These are phyloP conservation scores for Leccinum boreale DNA, from an alignment of 768 basidiomycete species.

Conservation along the genomic window DNA sequence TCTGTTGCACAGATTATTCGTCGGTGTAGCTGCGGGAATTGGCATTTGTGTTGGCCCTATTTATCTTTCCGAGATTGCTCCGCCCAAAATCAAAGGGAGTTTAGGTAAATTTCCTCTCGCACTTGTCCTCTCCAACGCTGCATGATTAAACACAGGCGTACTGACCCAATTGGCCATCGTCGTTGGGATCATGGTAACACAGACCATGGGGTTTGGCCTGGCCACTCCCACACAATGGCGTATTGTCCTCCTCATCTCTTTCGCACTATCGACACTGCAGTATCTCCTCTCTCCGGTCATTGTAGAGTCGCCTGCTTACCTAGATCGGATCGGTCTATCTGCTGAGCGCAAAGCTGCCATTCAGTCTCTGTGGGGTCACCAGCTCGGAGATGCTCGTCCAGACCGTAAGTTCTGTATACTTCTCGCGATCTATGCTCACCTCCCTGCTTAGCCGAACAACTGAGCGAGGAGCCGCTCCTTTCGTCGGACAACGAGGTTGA, in stretches of 20 bases:
- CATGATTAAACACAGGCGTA: slow-evolving; percentile 47
- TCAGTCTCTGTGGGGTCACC: slow-evolving; percentile 53
- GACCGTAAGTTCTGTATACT: slow-evolving; percentile 16
- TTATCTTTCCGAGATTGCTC: slow-evolving; percentile 83
- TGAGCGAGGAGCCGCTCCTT: slow-evolving; percentile 28
- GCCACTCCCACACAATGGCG: slow-evolving; percentile 73
- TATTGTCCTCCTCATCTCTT: slow-evolving; percentile 62
- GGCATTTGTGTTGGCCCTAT: slow-evolving; percentile 80
- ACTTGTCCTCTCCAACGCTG: background rate
- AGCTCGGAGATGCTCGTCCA: slow-evolving; percentile 26
- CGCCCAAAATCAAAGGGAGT: slow-evolving; percentile 67
- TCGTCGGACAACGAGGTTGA: slow-evolving; percentile 14
- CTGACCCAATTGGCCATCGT: slow-evolving; percentile 83
- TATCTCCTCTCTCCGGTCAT: slow-evolving; percentile 50
- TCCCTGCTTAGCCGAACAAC: slow-evolving; percentile 20
- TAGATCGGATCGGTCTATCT: slow-evolving; percentile 45
- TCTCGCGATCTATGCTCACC: slow-evolving; percentile 4
- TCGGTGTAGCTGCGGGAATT: slow-evolving; percentile 69
- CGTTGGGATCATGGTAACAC: slow-evolving; percentile 83
- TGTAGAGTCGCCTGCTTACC: slow-evolving; percentile 72
- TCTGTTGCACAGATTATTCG: slow-evolving; percentile 45
- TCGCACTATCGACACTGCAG: slow-evolving; percentile 52
- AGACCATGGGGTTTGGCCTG: slow-evolving; percentile 66
- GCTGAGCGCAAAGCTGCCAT: slow-evolving; percentile 47
- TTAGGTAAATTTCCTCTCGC: slow-evolving; percentile 48